These are phyloP conservation scores for Penicillium polonicum DNA, from an alignment of 2,329 filamentous ascomycete species.

Conservation along the genomic window DNA sequence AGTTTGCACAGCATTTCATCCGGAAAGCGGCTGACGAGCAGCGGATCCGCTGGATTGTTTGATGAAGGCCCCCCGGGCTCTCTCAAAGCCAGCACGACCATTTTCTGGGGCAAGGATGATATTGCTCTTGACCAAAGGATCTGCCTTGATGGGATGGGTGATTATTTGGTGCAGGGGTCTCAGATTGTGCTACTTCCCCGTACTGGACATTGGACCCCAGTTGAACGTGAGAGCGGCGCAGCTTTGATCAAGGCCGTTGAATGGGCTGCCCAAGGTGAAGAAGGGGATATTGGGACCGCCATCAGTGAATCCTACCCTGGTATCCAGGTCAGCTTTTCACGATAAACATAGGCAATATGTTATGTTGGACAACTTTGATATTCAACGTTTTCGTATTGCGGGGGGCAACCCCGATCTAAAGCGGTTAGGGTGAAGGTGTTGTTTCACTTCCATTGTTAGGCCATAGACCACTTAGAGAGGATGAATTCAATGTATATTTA, in stretches of 20 bases:
- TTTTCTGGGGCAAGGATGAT: constrained; percentile 56
- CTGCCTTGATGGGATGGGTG: constrained; percentile 53
- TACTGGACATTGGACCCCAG: constrained; percentile 55
- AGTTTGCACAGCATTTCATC: constrained; percentile 47
- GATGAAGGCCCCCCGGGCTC: constrained; percentile 46
- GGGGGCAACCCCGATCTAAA: background rate
- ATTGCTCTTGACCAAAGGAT: constrained; percentile 51
- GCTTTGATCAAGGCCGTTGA: constrained; percentile 45
- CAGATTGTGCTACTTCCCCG: constrained; percentile 52
- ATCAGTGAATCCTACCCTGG: constrained; percentile 35
- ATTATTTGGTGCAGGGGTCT: constrained; percentile 51
- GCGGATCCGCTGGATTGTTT: constrained; percentile 43
- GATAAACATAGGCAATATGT: constrained; percentile 19
- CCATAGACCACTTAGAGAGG: background rate
- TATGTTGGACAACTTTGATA: background rate
- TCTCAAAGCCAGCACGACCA: constrained; percentile 53
- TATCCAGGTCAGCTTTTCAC: constrained; percentile 33
- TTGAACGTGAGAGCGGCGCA: constrained; percentile 46
- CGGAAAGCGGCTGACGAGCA: constrained; percentile 35
- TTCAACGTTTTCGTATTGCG: constrained; percentile 2
- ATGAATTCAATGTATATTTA: background rate
- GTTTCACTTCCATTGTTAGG: background rate
- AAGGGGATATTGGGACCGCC: constrained; percentile 34
- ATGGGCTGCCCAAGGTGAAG: constrained; percentile 41
- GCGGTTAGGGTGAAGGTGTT: constrained; percentile 1